A percentile compares a stretch with the other conserved stretches of the same genome.
Conservation (phyloP, 2,329 filamentous ascomycete genomes). For the Sporothrix brasiliensis region DNA sequence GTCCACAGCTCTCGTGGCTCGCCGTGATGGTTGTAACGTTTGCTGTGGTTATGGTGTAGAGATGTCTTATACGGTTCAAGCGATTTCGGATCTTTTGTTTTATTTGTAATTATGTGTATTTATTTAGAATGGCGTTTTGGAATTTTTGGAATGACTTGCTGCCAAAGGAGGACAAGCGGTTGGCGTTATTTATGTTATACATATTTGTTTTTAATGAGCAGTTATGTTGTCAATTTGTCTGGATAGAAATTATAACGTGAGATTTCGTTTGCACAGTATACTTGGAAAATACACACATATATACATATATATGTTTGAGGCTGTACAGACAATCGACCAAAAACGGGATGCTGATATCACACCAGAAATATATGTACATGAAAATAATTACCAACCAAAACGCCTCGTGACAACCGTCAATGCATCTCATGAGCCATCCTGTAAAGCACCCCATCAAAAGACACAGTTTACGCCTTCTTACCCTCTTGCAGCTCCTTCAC, state of each 20-base stretch:
- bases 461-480: slow-evolving; percentile 26
- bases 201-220: not conserved
- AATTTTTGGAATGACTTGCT: slow-evolving; percentile 1
- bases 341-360: not conserved
- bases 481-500: slow-evolving; percentile 43
- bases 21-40: slow-evolving; percentile 20
- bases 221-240: not conserved
- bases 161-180: not conserved
- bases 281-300: too few species aligned
- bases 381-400: not conserved
- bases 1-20: slow-evolving; percentile 20
- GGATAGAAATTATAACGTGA: not conserved
- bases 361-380: not conserved
- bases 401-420: slow-evolving; percentile 4
- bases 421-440: not conserved
- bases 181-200: not conserved
- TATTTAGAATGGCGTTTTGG: slow-evolving; percentile 15
- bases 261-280: too few species aligned
- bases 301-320: too few species aligned
- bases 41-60: not conserved
- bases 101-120: not conserved
- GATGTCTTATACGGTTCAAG: not conserved
- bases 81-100: not conserved
- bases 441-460: not conserved
- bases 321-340: not conserved